Percentiles rank a stretch among this genome's conserved stretches.
These are phyloP conservation scores for Colletotrichum abscissum DNA, from an alignment of 2,329 filamentous ascomycete genomes.

Conservation along the genomic window DNA sequence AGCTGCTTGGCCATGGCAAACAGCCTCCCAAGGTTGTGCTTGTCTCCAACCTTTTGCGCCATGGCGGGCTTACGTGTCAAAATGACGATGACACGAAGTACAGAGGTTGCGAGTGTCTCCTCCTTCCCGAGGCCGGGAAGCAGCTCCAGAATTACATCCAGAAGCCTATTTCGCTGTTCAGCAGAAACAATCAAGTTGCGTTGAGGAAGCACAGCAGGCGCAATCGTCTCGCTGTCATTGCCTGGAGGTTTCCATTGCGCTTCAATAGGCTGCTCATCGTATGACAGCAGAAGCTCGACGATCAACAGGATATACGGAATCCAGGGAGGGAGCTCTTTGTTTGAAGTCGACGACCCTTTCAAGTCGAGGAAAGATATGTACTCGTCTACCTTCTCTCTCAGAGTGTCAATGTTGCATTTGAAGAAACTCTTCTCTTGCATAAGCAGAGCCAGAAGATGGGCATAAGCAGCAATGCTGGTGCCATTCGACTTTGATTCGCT, in stretches of 20 bases:
- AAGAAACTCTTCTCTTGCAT: conserved; percentile 88
- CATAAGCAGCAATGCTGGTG: conserved; percentile 82
- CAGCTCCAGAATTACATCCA: conserved; percentile 83
- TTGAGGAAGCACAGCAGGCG: conserved; percentile 62
- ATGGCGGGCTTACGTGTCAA: conserved; percentile 83
- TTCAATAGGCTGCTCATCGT: conserved; percentile 84
- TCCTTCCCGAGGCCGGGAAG: conserved; percentile 91
- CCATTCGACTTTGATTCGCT: conserved; percentile 74
- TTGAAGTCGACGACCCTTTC: conserved; percentile 41
- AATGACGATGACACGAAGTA: conserved; percentile 86
- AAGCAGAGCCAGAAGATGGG: conserved; percentile 89
- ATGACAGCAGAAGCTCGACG: conserved; percentile 88
- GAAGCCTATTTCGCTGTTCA: conserved; percentile 76
- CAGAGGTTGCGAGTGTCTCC: conserved; percentile 83
- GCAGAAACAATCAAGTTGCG: conserved; percentile 64
- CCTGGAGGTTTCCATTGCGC: conserved; percentile 75
- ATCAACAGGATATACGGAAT: conserved; percentile 91
- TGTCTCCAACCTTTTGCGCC: conserved; percentile 83
- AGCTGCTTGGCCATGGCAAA: conserved; percentile 98
- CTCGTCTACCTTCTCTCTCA: conserved; percentile 81
- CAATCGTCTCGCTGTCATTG: conserved; percentile 59
- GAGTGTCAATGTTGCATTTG: conserved; percentile 75
- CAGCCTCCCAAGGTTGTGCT: conserved; percentile 86
- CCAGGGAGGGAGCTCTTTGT: conserved; percentile 88
- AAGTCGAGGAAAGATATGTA: conserved; percentile 85